Percentiles rank a stretch among this genome's conserved stretches.
Conservation (phyloP, 192 early-diverging fungal genomes). For the Haplosporangium gracile region DNA sequence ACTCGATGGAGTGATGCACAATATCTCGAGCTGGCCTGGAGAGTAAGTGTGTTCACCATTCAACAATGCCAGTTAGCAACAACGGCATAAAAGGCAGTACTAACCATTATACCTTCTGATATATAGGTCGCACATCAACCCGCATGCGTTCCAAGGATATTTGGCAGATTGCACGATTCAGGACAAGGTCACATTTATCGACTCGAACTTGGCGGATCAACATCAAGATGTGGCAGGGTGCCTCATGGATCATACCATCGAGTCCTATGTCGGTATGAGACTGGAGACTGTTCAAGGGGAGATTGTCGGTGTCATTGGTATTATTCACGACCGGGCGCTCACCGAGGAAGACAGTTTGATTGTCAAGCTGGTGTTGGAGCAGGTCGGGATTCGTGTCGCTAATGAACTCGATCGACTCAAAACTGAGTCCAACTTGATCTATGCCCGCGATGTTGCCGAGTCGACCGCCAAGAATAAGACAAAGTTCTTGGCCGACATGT, state of each 20-base stretch:
- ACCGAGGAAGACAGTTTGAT: slow-evolving; percentile 35
- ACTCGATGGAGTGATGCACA: slow-evolving; percentile 53
- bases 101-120: neutral
- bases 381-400: slow-evolving; percentile 50
- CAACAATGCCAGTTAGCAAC: neutral
- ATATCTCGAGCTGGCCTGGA: slow-evolving; percentile 53
- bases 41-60: slow-evolving; percentile 22
- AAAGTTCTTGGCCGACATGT: slow-evolving; percentile 69
- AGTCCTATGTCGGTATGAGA: slow-evolving; percentile 57
- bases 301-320: slow-evolving; percentile 56
- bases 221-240: slow-evolving; percentile 43
- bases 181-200: slow-evolving; percentile 41
- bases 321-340: slow-evolving; percentile 55
- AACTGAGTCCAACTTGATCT: slow-evolving; percentile 55
- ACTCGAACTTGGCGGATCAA: slow-evolving; percentile 18
- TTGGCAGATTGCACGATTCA: slow-evolving; percentile 52
- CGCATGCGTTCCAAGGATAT: slow-evolving; percentile 53
- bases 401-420: slow-evolving; percentile 60
- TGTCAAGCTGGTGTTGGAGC: slow-evolving; percentile 41
- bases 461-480: slow-evolving; percentile 67
- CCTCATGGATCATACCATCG: slow-evolving; percentile 37
- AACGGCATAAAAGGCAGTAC: neutral
- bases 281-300: slow-evolving; percentile 52
- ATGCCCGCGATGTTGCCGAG: slow-evolving; percentile 60
- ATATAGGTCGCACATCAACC: slow-evolving; percentile 39